phyloP scores from a whole-genome alignment of 2,329 filamentous ascomycete genomes.

The Hymenoscyphus infarciens region DNA sequence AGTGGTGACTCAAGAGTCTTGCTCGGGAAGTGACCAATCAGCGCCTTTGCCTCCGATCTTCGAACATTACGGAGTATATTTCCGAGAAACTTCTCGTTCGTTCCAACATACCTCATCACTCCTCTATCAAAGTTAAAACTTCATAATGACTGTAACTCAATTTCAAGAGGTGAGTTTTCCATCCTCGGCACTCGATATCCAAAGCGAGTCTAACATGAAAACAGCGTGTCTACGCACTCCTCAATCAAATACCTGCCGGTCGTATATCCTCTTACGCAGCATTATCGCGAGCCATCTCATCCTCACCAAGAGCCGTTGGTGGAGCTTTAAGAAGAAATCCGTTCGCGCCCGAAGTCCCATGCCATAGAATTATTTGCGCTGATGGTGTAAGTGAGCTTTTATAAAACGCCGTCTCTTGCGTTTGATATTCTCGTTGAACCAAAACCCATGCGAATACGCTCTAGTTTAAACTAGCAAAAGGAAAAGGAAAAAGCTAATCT shows the following conservation, averaged over 20 bases:
- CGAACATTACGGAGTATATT: neutral
- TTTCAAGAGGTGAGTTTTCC: constrained; percentile 6
- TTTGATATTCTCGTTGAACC: neutral
- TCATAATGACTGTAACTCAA: constrained; percentile 4
- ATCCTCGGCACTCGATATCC: neutral
- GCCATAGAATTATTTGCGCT: constrained; percentile 56
- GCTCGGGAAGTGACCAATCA: constrained; percentile 11
- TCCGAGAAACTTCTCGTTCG: neutral
- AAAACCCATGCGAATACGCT: no score
- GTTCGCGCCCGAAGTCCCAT: constrained; percentile 60
- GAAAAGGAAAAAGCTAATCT: neutral
- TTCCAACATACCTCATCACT: neutral
- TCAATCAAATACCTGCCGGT: constrained; percentile 58
- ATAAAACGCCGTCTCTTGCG: neutral
- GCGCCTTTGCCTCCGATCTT: neutral
- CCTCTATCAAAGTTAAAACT: neutral
- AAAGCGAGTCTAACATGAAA: neutral
- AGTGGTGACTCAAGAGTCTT: constrained; percentile 1
- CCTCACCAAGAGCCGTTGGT: constrained; percentile 60
- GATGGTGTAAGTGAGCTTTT: constrained; percentile 42
- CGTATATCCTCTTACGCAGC: constrained; percentile 58
- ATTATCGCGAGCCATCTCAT: constrained; percentile 51
- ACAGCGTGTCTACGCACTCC: constrained; percentile 49
- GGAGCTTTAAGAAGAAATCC: constrained; percentile 58
- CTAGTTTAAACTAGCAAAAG: neutral